Evolutionary conservation across 225 moss, liverwort and hornwort species (phyloP).

Genomic region (Physcomitrellopsis africana): DNA sequence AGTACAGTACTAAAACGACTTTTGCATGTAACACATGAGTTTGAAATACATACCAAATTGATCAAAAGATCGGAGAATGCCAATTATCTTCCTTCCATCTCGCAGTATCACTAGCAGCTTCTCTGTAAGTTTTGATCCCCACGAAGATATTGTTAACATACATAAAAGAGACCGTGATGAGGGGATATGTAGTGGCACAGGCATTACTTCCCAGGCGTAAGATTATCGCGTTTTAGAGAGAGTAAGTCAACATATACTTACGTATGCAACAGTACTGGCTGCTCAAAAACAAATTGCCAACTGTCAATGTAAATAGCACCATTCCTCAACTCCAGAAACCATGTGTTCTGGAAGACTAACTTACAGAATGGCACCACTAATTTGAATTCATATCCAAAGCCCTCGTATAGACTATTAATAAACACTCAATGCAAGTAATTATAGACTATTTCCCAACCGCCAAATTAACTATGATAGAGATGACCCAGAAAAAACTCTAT

Average conservation of each 20-base stretch:
- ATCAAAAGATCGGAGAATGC: constrained; percentile 84
- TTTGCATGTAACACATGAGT: neutral
- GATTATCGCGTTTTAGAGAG: neutral
- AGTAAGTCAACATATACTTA: neutral
- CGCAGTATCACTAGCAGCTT: constrained; percentile 87
- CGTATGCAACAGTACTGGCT: neutral
- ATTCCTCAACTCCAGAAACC: neutral
- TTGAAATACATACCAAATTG: constrained; percentile 67
- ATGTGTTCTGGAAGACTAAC: neutral
- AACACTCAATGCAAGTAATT: constrained; percentile 16
- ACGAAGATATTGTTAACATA: constrained; percentile 13
- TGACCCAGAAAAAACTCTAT: constrained; percentile 23
- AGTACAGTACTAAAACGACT: no score
- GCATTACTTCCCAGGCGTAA: neutral
- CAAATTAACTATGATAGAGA: constrained; percentile 26
- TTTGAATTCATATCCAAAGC: neutral
- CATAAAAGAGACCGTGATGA: neutral
- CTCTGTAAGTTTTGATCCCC: constrained; percentile 49
- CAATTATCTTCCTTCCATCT: constrained; percentile 84
- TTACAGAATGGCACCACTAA: neutral
- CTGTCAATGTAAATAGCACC: neutral
- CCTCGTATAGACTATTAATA: constrained; percentile 8
- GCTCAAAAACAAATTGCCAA: neutral
- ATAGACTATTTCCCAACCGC: neutral
- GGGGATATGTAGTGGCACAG: neutral